A percentile compares a stretch with the other conserved stretches of the same genome.
Evolutionary conservation across 768 basidiomycete genomes (phyloP).

Genomic region (Psilocybe cyanescens): DNA sequence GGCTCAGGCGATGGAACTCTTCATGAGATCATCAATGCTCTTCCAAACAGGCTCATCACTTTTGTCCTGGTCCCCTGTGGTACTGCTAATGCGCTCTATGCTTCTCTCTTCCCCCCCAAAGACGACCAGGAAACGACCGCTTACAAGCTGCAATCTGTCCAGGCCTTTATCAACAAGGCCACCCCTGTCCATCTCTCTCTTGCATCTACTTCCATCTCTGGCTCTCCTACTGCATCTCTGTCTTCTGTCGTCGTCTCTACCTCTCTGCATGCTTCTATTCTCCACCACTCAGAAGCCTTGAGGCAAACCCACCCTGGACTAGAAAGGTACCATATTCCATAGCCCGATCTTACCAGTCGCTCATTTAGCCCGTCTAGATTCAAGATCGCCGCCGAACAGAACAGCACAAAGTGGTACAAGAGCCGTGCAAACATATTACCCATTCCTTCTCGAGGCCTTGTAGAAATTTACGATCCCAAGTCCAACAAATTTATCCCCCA

Average conservation of each 20-base stretch:
- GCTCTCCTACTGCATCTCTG: constrained; percentile 26
- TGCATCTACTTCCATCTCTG: constrained; percentile 52
- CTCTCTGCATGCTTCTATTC: constrained; percentile 80
- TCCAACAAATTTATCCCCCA: constrained; percentile 49
- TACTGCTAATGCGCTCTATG: constrained; percentile 93
- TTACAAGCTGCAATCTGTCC: constrained; percentile 55
- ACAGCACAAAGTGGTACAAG: constrained; percentile 73
- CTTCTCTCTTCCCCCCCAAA: constrained; percentile 68
- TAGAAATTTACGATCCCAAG: constrained; percentile 66
- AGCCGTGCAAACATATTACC: constrained; percentile 63
- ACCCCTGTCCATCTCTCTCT: constrained; percentile 50
- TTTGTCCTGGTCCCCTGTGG: constrained; percentile 74
- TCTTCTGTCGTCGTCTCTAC: constrained; percentile 90
- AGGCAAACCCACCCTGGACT: constrained; percentile 70
- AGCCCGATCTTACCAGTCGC: background rate
- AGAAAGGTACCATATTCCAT: constrained; percentile 44
- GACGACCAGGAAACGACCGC: constrained; percentile 33
- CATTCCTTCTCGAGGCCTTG: constrained; percentile 35
- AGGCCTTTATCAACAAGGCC: constrained; percentile 48
- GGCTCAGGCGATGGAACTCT: constrained; percentile 92
- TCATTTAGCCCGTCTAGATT: constrained; percentile 53
- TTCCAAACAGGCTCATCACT: constrained; percentile 41
- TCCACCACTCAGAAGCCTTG: constrained; percentile 80
- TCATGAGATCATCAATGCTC: constrained; percentile 81
- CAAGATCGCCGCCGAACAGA: constrained; percentile 81